These are phyloP conservation scores for Fusarium oxysporum DNA, from an alignment of 2,329 filamentous ascomycete species.

Conservation along the genomic window DNA sequence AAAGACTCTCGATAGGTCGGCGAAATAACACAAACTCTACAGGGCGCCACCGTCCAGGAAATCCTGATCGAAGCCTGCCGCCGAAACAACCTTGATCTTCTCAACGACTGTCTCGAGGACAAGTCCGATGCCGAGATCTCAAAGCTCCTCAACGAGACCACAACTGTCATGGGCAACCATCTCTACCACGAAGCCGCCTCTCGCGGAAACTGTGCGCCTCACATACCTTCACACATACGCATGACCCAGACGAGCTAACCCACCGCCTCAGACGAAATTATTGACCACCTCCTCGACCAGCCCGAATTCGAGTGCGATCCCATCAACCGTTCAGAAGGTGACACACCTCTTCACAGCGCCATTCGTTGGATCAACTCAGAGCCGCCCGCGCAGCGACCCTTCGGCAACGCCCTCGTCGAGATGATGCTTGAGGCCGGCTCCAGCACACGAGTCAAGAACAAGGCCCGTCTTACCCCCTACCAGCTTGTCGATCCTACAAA, in stretches of 20 bases:
- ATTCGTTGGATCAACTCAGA: constrained; percentile 81
- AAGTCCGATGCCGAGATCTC: constrained; percentile 75
- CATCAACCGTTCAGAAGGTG: constrained; percentile 74
- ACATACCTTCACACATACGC: not conserved
- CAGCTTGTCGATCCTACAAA: constrained; percentile 82
- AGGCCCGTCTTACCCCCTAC: constrained; percentile 75
- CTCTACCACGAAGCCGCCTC: constrained; percentile 90
- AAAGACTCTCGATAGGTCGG: not conserved
- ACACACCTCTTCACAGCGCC: constrained; percentile 83
- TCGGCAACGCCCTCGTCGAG: constrained; percentile 74
- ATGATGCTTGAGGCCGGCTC: constrained; percentile 86
- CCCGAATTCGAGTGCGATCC: constrained; percentile 88
- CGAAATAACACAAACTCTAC: not conserved
- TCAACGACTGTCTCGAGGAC: constrained; percentile 76
- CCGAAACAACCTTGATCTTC: constrained; percentile 89
- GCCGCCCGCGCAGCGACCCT: constrained; percentile 70
- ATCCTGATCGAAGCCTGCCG: constrained; percentile 92
- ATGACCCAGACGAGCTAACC: constrained; percentile 27
- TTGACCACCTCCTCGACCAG: constrained; percentile 86
- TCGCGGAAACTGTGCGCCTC: constrained; percentile 84
- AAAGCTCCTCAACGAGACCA: constrained; percentile 84
- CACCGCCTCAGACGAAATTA: constrained; percentile 72
- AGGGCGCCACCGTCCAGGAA: constrained; percentile 86
- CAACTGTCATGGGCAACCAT: constrained; percentile 87
- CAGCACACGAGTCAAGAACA: constrained; percentile 71